Conservation (phyloP, 2,329 filamentous ascomycete genomes). For the Stagonosporopsis tanaceti region DNA sequence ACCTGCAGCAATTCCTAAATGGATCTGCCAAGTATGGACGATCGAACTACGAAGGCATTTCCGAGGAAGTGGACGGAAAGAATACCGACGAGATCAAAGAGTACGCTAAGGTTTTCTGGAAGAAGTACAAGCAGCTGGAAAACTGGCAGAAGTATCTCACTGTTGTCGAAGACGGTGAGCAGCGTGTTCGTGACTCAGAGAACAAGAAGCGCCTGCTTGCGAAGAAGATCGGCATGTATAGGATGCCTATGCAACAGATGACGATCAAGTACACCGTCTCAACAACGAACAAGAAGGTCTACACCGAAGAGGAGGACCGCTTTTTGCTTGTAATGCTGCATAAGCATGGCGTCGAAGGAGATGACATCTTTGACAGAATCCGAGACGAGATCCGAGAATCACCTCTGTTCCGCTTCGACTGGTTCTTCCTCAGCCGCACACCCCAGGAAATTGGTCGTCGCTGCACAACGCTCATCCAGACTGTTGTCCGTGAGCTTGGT, state of each 20-base stretch:
- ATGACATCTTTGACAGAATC: constrained; percentile 89
- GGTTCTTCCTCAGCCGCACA: constrained; percentile 97
- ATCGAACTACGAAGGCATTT: constrained; percentile 82
- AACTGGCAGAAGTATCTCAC: constrained; percentile 90
- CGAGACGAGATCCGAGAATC: constrained; percentile 96
- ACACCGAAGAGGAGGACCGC: constrained; percentile 96
- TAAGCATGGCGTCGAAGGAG: constrained; percentile 88
- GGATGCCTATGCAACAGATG: constrained; percentile 96
- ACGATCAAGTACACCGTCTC: constrained; percentile 99
- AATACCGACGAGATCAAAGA: constrained; percentile 82
- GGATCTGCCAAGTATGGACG: constrained; percentile 93
- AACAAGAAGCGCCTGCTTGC: constrained; percentile 91
- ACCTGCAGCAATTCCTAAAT: constrained; percentile 98
- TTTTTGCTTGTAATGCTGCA: constrained; percentile 95
- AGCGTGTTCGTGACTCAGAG: constrained; percentile 85
- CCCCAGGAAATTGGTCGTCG: constrained; percentile 90
- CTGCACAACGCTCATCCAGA: constrained; percentile 92
- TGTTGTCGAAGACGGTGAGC: constrained; percentile 91
- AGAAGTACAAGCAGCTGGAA: constrained; percentile 86
- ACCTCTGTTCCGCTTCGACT: constrained; percentile 96
- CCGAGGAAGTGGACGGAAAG: constrained; percentile 92
- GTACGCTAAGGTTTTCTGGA: constrained; percentile 96
- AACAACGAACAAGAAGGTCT: constrained; percentile 99
- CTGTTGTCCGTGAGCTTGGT: constrained; percentile 94
- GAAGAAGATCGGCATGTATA: constrained; percentile 95